Base-by-base conservation (phyloP, 441 rosid species). In the Euphorbia celastroides region DNA sequence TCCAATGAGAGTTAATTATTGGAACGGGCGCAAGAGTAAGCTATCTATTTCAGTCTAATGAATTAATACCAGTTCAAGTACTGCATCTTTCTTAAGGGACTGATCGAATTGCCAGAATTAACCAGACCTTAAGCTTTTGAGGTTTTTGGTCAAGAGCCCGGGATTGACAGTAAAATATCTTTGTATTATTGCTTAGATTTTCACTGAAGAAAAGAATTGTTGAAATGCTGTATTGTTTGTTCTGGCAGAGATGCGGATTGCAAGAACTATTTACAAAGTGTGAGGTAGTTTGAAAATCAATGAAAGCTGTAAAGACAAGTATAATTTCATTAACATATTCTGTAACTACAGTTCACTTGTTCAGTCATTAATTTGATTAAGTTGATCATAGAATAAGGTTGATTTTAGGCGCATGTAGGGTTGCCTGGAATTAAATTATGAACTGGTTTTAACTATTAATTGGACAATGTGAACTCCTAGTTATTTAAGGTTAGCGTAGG, bases 1-100 rank as follows among this genome's bases (percentile, higher is more conserved):
- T 79, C 77, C 90, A 14, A 67, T 92, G 69, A 85, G 98, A 75
- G 86, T 83, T 52, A 83, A 78, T 74, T 92, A 88, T 64, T 95
- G 97, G 98, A 75, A 66, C 38, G 90, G 95, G 97, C 85, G 93
- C 61, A 92, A 87, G 77, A 76, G 77, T 79, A 86, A 72, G 75
- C 81, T 88, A 56, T 65, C 84, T 6, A 27, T 51, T 20, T 65
- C 71, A 0, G 68, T 51, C 57, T 63, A 57, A 51, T 36, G 28
- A 6, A 28, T 12, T 28, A 27, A 11, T 22, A 54, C 14, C 30
- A 20, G 42, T n/a, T 36, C 38, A 32, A 57, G 56, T 25, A 57
- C 44, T 34, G 2, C 50, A n/a, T 34, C 26, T 5, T 26, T 51
- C 51, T 70, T 42, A 17, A 8, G 7, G 11, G 12, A 7, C 12